Evolutionary conservation across 129 eudicot species (phyloP).

Genomic region (Silybum marianum): DNA sequence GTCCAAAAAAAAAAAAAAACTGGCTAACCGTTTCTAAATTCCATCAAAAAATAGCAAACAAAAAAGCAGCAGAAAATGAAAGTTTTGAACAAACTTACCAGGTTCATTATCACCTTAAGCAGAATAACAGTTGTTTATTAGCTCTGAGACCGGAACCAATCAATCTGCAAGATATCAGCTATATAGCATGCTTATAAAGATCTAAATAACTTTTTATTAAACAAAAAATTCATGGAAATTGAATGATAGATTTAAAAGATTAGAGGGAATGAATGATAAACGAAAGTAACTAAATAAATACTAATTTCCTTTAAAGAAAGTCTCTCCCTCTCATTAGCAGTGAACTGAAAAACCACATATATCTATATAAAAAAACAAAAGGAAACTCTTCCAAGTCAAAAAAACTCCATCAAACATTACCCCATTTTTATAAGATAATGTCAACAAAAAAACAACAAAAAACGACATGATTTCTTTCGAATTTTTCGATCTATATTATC

Average conservation of each 20-base stretch:
- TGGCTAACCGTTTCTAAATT: neutral
- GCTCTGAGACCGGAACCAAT: neutral
- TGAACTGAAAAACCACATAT: neutral
- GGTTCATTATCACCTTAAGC: neutral
- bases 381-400: neutral
- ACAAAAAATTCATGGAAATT: neutral
- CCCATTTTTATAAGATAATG: neutral
- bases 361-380: neutral
- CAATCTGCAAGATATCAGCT: neutral
- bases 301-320: neutral
- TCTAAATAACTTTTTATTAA: neutral
- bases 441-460: conserved; percentile 3
- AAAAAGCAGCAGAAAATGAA: neutral
- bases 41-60: neutral
- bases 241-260: neutral
- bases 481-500: neutral
- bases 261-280: neutral
- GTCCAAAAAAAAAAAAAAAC: neutral
- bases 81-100: neutral
- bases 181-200: neutral
- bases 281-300: neutral
- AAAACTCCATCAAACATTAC: conserved; percentile 3
- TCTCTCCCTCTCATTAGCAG: neutral
- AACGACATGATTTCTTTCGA: neutral
- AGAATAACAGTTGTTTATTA: neutral